These are phyloP conservation scores for Corchorus capsularis DNA, from an alignment of 345 rosid genomes.

Conservation along the genomic window DNA sequence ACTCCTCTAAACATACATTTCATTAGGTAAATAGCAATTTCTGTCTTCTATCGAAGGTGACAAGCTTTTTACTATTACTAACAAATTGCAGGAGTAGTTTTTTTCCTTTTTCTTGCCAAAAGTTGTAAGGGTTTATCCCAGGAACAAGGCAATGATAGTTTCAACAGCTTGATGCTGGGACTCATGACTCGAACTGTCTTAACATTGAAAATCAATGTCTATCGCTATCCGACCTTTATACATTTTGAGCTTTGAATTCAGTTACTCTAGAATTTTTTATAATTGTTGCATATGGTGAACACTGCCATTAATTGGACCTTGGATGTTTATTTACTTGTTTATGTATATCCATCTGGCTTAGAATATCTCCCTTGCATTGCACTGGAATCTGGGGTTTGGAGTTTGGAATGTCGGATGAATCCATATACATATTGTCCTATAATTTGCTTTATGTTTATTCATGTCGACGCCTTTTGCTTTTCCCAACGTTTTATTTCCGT, in stretches of 20 bases:
- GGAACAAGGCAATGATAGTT: neutral
- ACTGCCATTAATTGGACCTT: neutral
- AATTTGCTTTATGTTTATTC: too few relatives aligned
- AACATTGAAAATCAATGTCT: neutral
- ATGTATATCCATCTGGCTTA: neutral
- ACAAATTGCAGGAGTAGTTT: neutral
- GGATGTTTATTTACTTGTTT: neutral
- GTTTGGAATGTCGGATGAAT: neutral
- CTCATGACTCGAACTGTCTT: neutral
- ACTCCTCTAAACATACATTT: neutral
- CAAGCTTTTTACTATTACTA: neutral
- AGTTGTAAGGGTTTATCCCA: neutral
- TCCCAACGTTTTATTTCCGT: too few relatives aligned
- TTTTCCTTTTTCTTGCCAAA: neutral
- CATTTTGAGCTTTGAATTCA: neutral
- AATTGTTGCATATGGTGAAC: neutral
- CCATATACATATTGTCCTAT: too few relatives aligned
- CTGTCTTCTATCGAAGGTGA: neutral
- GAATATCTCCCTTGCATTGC: neutral
- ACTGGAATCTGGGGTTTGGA: neutral
- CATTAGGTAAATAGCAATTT: neutral
- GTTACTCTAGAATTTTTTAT: neutral
- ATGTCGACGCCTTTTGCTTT: too few relatives aligned
- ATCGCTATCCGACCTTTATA: too few relatives aligned
- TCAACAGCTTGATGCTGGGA: neutral